A percentile compares a stretch with the other conserved stretches of the same genome.
phyloP scores from a whole-genome alignment of 1,139 yeast species.

The Geotrichum europaeum region DNA sequence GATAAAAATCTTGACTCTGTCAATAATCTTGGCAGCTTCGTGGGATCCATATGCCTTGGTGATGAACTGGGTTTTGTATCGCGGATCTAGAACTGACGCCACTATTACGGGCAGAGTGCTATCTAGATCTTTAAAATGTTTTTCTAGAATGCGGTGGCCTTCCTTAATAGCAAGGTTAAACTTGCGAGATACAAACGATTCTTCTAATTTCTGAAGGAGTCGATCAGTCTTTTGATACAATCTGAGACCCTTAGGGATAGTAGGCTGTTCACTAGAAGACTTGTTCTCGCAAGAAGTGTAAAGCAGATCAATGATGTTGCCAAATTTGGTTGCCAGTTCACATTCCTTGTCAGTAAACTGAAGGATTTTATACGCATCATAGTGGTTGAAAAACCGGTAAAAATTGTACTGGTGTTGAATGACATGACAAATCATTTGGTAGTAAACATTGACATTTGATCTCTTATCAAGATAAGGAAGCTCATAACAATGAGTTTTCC shows the following conservation, averaged over 20 bases:
- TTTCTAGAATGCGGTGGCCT: neutral
- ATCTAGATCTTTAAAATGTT: neutral
- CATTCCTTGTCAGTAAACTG: neutral
- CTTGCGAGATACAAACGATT: neutral
- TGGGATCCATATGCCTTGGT: neutral
- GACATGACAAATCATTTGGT: neutral
- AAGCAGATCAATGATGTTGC: neutral
- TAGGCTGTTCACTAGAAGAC: neutral
- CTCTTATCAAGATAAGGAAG: neutral
- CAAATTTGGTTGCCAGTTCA: neutral
- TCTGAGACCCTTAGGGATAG: neutral
- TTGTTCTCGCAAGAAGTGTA: neutral
- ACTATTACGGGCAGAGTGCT: neutral
- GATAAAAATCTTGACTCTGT: neutral
- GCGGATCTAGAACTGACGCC: neutral
- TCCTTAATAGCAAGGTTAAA: neutral
- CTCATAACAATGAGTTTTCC: neutral
- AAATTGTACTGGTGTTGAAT: neutral
- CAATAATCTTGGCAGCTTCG: neutral
- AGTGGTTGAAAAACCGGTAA: neutral
- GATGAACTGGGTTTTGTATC: neutral
- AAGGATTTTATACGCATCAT: neutral
- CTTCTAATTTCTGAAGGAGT: neutral
- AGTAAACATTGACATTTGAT: neutral
- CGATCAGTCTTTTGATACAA: neutral